These are phyloP conservation scores for Trifolium subterraneum DNA, from an alignment of 306 rosid genomes.

Conservation along the genomic window DNA sequence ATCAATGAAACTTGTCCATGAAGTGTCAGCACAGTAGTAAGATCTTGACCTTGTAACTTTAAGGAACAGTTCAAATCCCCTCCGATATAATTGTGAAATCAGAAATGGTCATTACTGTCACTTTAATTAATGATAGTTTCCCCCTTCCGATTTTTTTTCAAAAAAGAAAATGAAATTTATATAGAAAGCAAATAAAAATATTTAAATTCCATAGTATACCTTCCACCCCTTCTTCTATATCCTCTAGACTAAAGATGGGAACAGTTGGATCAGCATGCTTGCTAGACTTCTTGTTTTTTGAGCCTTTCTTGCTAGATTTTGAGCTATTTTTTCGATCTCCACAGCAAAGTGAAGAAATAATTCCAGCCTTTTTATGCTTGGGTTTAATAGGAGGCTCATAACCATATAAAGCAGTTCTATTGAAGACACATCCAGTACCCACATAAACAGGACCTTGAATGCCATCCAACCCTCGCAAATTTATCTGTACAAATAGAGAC, in stretches of 20 bases:
- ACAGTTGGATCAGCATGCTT: constrained; percentile 86
- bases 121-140: neutral
- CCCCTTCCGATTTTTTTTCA: no score
- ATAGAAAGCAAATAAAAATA: neutral
- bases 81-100: neutral
- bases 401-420: constrained; percentile 94
- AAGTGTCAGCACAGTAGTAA: neutral
- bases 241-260: constrained; percentile 86
- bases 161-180: constrained; percentile 21
- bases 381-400: constrained; percentile 94
- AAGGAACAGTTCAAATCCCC: neutral
- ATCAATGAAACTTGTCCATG: constrained; percentile 11
- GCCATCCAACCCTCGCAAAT: constrained; percentile 97
- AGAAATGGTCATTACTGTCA: neutral
- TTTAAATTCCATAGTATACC: constrained; percentile 56
- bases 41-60: neutral
- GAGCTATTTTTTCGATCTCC: constrained; percentile 74
- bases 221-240: constrained; percentile 96
- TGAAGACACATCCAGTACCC: constrained; percentile 98
- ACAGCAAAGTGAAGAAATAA: constrained; percentile 76
- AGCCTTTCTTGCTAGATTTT: constrained; percentile 72
- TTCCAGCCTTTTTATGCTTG: constrained; percentile 73
- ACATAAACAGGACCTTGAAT: constrained; percentile 98
- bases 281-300: constrained; percentile 82
- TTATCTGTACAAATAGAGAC: constrained; percentile 62